Conservation (phyloP, 1,284 basidiomycete genomes). For the Tranzscheliella williamsii region DNA sequence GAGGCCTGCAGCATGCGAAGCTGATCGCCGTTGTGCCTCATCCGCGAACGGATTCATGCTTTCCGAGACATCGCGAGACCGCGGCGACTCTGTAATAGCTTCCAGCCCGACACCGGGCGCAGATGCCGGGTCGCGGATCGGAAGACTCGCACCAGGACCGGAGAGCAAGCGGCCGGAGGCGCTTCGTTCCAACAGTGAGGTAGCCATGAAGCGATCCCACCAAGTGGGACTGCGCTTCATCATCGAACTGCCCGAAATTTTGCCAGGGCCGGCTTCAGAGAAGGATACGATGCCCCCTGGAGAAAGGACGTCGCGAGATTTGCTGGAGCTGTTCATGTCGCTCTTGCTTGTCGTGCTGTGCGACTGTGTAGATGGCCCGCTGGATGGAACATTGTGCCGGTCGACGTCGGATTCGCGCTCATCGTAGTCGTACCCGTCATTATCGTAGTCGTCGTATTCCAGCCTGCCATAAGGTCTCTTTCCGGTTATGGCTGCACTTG, state of each 20-base stretch:
- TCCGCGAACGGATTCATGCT: conserved; percentile 9
- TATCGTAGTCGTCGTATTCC: conserved; percentile 5
- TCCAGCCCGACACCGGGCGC: conserved; percentile 31
- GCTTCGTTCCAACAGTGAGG: conserved; percentile 39
- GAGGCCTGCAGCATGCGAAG: not conserved
- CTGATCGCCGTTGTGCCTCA: not conserved
- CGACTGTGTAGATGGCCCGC: conserved; percentile 23
- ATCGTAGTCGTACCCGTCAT: conserved; percentile 17
- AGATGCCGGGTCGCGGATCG: conserved; percentile 49
- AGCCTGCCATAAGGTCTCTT: conserved; percentile 16
- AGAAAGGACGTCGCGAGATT: conserved; percentile 14
- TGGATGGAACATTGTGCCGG: conserved; percentile 6
- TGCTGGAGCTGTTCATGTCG: conserved; percentile 16
- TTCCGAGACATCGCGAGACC: conserved; percentile 20
- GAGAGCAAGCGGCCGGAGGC: conserved; percentile 37
- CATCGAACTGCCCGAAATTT: not conserved
- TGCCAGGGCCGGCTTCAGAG: conserved; percentile 19
- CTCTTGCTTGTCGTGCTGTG: conserved; percentile 31
- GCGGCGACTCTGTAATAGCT: conserved; percentile 39
- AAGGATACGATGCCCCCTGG: conserved; percentile 32
- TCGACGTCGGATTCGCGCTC: conserved; percentile 17
- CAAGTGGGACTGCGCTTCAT: conserved; percentile 48
- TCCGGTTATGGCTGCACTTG: not conserved
- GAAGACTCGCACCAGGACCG: conserved; percentile 27
- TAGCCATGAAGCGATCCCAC: conserved; percentile 54